Evolutionary conservation across 23 red algal species (phyloP).

Genomic region (Gracilariopsis chorda): DNA sequence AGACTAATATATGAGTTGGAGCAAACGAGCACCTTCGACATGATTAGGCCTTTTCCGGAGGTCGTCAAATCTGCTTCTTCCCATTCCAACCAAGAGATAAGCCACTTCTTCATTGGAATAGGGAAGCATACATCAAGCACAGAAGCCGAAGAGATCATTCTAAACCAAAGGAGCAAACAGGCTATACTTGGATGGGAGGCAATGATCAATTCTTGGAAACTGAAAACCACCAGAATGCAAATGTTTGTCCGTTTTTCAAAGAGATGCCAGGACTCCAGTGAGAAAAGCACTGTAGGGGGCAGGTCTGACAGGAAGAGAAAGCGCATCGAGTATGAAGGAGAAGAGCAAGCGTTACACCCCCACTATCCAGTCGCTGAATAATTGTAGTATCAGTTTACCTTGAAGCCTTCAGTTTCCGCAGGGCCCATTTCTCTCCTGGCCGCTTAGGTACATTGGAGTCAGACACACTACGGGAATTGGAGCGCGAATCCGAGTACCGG

Average conservation of each 20-base stretch:
- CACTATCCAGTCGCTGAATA: too few species aligned
- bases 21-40: background rate
- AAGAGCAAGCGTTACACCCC: too few species aligned
- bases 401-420: too few species aligned
- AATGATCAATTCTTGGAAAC: background rate
- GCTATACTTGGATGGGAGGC: background rate
- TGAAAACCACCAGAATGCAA: background rate
- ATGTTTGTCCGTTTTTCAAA: background rate
- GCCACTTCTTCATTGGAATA: background rate
- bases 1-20: slow-evolving; percentile 4
- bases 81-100: background rate
- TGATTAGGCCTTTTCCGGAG: slow-evolving; percentile 4
- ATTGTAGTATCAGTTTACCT: too few species aligned
- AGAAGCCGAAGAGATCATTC: too few species aligned
- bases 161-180: background rate
- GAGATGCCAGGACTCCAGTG: background rate
- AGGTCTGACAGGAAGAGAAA: background rate
- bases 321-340: background rate
- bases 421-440: too few species aligned
- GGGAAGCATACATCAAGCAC: too few species aligned
- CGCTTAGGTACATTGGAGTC: too few species aligned
- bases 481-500: too few species aligned
- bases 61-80: background rate
- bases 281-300: background rate
- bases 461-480: too few species aligned